Evolutionary conservation across 2,329 filamentous ascomycete species (phyloP), one percentile per base, ranked within the genome.

Genomic region (Nannizziopsis barbatae): DNA sequence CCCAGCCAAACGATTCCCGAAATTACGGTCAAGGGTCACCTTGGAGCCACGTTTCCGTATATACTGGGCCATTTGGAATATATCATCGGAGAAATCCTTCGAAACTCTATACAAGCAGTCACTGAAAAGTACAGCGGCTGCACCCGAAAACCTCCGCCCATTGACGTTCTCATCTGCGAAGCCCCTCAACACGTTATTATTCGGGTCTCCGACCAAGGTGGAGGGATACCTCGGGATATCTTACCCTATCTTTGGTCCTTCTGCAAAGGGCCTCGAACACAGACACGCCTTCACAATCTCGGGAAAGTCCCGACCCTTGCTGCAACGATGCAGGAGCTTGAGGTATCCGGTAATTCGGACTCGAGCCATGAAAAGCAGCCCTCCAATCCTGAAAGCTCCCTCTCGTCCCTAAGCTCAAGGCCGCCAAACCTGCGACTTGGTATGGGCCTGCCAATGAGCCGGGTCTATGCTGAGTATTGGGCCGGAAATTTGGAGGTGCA

Each of bases 381-480:
- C 20, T 45, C 48, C 38, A 46, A 60, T 50, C 57, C 30, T 47
- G 73, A 79, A 47, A 80, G 76, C 55, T 95, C 88, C 1, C 72
- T 98, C 20, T 80, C 84, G 9, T 82, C 84, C 1, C 72, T 98
- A 37, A 86, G 86, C 1, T 84, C 81, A 50, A 76, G 92, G 32
- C 86, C 88, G 14, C 90, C 92, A 0, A 84, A 95, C 61, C 71
- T 96, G 52, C 79, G 87, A 9, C 74, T 98, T 1, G 92, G 92
- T 3, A 94, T 98, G 76, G 92, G 92, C 1, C 68, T 98, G 45
- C 92, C 92, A 0, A 81, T 98, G 69, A 95, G 89, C 59, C 79
- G 87, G 53, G 86, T 96, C 2, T 98, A 96, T 65, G 88, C 90
- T 22, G 90, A 96, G 66, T 96, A 96, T 66, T 98, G 92, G 92